Evolutionary conservation across 257 asterid genomes (phyloP).

Genomic region (Penstemon davidsonii): DNA sequence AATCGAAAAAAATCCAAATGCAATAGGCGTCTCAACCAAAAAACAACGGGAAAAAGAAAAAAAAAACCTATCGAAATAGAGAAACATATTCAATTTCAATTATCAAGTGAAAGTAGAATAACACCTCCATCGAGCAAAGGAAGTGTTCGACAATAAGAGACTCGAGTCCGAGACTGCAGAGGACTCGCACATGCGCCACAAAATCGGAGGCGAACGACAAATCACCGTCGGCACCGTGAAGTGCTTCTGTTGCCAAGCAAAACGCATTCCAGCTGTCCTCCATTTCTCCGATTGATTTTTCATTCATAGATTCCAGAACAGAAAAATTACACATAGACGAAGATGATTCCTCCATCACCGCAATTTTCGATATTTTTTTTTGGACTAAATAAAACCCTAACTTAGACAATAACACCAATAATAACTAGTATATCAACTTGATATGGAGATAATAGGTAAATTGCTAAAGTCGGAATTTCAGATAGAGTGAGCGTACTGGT

Average conservation of each 20-base stretch:
- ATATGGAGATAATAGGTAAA: background rate
- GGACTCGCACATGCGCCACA: conserved; percentile 44
- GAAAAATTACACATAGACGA: conserved; percentile 50
- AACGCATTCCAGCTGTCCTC: conserved; percentile 69
- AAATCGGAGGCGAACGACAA: conserved; percentile 45
- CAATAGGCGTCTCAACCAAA: background rate
- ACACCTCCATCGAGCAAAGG: conserved; percentile 68
- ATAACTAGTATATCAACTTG: background rate
- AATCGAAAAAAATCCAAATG: background rate
- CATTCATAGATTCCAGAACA: conserved; percentile 57
- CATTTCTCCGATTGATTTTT: conserved; percentile 46
- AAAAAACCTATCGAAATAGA: background rate
- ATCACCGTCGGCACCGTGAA: conserved; percentile 50
- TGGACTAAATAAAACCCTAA: conserved; percentile 24
- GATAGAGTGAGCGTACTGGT: conserved; percentile 15
- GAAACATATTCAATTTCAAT: conserved; percentile 9
- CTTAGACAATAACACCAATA: background rate
- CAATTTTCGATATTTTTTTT: conserved; percentile 35
- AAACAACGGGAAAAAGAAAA: background rate
- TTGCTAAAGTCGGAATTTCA: background rate
- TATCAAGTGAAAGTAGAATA: conserved; percentile 17
- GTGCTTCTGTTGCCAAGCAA: conserved; percentile 51
- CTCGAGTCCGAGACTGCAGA: conserved; percentile 60
- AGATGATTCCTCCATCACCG: conserved; percentile 42
- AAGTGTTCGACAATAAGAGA: conserved; percentile 69